A percentile compares a stretch with the other conserved stretches of the same genome.
Conservation (phyloP, 2,329 filamentous ascomycete species). For the Diaporthe eres region DNA sequence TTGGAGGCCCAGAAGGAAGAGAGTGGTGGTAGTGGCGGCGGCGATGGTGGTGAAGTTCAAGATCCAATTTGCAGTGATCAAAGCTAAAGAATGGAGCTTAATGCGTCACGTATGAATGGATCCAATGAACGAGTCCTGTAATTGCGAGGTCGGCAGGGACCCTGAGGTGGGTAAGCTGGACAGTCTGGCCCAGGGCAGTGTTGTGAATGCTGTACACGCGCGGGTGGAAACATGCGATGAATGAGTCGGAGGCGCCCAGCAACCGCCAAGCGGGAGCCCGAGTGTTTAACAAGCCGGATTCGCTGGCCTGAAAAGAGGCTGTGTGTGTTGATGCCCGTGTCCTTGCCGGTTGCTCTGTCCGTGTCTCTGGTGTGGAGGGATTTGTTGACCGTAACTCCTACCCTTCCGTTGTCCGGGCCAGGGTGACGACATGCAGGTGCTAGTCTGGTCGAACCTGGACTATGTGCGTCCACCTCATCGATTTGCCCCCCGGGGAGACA, state of each 20-base stretch:
- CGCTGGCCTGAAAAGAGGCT: constrained; percentile 12
- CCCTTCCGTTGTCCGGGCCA: constrained; percentile 11
- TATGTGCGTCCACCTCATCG: constrained; percentile 25
- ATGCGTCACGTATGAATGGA: background rate
- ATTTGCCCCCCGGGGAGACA: constrained; percentile 19
- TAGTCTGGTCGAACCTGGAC: constrained; percentile 10
- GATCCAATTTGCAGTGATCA: background rate
- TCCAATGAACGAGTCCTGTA: background rate
- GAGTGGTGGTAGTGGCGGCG: background rate
- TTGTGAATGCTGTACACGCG: constrained; percentile 17
- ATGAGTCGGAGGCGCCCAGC: constrained; percentile 25
- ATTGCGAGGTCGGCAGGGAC: constrained; percentile 16
- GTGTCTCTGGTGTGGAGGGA: background rate
- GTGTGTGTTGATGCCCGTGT: constrained; percentile 14
- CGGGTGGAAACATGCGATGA: constrained; percentile 28
- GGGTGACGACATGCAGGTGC: constrained; percentile 28
- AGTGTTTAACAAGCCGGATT: constrained; percentile 9
- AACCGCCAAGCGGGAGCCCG: constrained; percentile 15
- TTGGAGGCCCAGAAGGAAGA: background rate
- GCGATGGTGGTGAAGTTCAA: background rate
- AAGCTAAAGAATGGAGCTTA: constrained; percentile 6
- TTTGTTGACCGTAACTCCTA: constrained; percentile 19
- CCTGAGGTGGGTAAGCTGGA: background rate
- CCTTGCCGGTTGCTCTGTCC: background rate
- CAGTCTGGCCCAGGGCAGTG: constrained; percentile 8